Percentiles rank a stretch among this genome's conserved stretches.
phyloP scores from a whole-genome alignment of 768 basidiomycete genomes.

The Russula abietina region DNA sequence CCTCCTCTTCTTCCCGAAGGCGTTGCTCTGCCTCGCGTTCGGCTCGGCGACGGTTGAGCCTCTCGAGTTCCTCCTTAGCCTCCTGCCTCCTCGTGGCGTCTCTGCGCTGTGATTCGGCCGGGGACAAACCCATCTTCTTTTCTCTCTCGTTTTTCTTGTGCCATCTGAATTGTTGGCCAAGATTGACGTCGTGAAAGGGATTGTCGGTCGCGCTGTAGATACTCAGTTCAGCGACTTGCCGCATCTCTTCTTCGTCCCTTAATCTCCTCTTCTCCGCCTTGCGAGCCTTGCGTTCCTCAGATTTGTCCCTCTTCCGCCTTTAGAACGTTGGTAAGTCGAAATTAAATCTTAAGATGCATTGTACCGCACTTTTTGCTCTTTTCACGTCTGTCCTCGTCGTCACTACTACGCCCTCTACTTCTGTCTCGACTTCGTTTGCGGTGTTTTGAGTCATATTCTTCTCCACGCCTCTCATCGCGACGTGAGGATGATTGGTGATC shows the following conservation, averaged over 20 bases:
- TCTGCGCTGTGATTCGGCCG: conserved; percentile 69
- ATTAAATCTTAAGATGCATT: neutral
- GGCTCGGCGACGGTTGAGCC: conserved; percentile 82
- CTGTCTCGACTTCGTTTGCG: conserved; percentile 28
- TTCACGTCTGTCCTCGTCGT: conserved; percentile 23
- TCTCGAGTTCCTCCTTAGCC: conserved; percentile 92
- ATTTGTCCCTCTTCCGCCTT: conserved; percentile 81
- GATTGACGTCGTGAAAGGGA: conserved; percentile 96
- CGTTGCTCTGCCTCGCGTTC: conserved; percentile 87
- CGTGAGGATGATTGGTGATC: conserved; percentile 9
- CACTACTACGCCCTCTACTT: conserved; percentile 32
- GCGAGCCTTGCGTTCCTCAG: conserved; percentile 76
- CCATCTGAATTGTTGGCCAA: conserved; percentile 96
- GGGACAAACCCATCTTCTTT: conserved; percentile 73
- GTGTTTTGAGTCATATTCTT: conserved; percentile 26
- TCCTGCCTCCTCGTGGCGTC: conserved; percentile 82
- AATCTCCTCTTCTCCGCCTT: conserved; percentile 84
- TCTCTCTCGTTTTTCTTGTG: conserved; percentile 98
- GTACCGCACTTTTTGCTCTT: conserved; percentile 44
- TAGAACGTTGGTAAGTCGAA: neutral
- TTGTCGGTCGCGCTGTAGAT: conserved; percentile 97
- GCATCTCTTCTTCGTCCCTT: conserved; percentile 82
- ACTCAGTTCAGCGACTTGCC: conserved; percentile 89
- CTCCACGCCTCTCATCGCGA: conserved; percentile 22
- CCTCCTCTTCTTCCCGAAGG: conserved; percentile 88